Evolutionary conservation across 2,329 filamentous ascomycete species (phyloP), one percentile per base, ranked within the genome.

Genomic region (Ceratocystis papillata): DNA sequence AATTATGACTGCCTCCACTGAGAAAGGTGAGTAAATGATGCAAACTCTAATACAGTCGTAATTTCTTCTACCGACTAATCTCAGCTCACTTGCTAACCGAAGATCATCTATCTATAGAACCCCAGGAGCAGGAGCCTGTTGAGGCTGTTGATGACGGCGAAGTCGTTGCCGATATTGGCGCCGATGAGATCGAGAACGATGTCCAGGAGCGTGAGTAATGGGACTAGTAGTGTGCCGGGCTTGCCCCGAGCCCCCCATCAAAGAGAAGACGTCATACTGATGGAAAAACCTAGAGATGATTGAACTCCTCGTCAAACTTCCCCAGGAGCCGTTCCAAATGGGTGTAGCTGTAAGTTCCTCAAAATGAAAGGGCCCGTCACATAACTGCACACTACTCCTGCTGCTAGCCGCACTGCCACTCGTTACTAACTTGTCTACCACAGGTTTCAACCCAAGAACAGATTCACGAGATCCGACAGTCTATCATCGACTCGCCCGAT

Each of bases 381-480:
- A 59, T 65, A 62, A 64, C 65, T n/a, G 7, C 30, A 12, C 12
- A n/a, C 10, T 20, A 12, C 59, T 3, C 15, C 20, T 12, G 10
- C 8, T 53, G 22, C 48, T 15, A 28, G 22, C 10, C 17, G 15
- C 48, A 10, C 48, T 41, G 37, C 12, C 37, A 41, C 12, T 12
- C 4, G 37, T 25, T 59, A 37, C 55, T 59, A 37, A 59, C 30
- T 33, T 20, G 37, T 37, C 15, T 33, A 17, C 28, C 48, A 41
- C 72, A 94, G 89, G 89, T 96, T 66, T 93, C 90, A 53, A 87
- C 87, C 70, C 89, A 96, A 80, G 95, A 99, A 78, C 93, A 96
- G 76, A 87, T 97, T 69, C 94, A 97, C 77, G 94, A 99, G 80
- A 87, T 99, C 72, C 89, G 94, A 70, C 94, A 97, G 77, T 93